Conservation (phyloP, 106 monocot species). For the Alisma plantagoaquatica region DNA sequence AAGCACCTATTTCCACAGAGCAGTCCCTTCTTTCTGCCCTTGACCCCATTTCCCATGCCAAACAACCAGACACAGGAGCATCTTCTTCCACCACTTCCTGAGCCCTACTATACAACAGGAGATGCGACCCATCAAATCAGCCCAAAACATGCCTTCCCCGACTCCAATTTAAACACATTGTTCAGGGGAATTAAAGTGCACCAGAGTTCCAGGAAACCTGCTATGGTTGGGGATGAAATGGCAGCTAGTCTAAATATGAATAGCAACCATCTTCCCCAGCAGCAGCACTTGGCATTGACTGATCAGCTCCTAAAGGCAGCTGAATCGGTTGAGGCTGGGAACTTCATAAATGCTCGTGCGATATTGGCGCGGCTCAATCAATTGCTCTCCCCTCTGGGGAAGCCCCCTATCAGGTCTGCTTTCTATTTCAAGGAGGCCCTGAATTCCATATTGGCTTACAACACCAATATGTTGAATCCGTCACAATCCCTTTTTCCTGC, state of each 20-base stretch:
- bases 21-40: constrained; percentile 27
- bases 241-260: not conserved
- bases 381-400: constrained; percentile 57
- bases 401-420: constrained; percentile 64
- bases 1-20: constrained; percentile 8
- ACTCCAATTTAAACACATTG: not conserved
- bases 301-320: constrained; percentile 76
- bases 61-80: constrained; percentile 9
- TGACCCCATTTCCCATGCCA: constrained; percentile 4
- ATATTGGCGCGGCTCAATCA: constrained; percentile 99
- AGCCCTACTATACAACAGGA: constrained; percentile 15
- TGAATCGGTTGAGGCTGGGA: constrained; percentile 53
- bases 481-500: not conserved
- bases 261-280: constrained; percentile 12
- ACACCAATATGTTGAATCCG: not conserved
- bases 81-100: constrained; percentile 10
- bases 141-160: constrained; percentile 7
- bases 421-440: constrained; percentile 88
- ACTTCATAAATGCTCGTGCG: constrained; percentile 56
- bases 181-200: constrained; percentile 1
- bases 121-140: constrained; percentile 1
- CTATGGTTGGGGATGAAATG: constrained; percentile 4
- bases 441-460: constrained; percentile 9
- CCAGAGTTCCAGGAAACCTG: constrained; percentile 10
- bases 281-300: constrained; percentile 41